Conservation (phyloP, 257 asterid species). For the Solanum arcanum region DNA sequence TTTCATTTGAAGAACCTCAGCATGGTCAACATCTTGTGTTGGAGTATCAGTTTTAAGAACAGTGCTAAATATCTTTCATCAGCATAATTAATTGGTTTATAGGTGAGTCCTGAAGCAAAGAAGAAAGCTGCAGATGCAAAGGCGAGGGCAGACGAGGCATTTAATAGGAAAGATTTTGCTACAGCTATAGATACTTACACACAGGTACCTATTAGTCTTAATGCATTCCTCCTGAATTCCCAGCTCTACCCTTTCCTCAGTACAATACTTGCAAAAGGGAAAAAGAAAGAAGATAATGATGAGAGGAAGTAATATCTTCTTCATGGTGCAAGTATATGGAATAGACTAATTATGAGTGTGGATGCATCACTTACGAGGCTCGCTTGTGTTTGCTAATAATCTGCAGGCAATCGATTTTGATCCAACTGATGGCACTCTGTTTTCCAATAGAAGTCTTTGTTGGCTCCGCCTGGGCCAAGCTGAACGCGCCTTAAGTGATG, state of each 20-base stretch:
- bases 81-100: not conserved
- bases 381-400: constrained; percentile 4
- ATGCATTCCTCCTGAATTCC: not conserved
- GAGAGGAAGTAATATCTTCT: not conserved
- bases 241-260: not conserved
- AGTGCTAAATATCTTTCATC: not conserved
- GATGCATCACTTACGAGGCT: not conserved
- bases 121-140: constrained; percentile 79
- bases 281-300: not conserved
- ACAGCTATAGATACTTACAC: constrained; percentile 76
- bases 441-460: constrained; percentile 87
- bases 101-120: constrained; percentile 82
- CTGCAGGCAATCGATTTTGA: constrained; percentile 81
- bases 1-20: not conserved
- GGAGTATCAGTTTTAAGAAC: not conserved
- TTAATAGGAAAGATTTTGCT: constrained; percentile 51
- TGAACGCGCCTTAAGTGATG: constrained; percentile 77
- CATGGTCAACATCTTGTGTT: not conserved
- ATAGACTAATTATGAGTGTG: not conserved
- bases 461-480: constrained; percentile 88
- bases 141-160: constrained; percentile 75
- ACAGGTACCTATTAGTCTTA: constrained; percentile 37
- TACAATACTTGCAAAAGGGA: not conserved
- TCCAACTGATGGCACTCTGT: constrained; percentile 63
- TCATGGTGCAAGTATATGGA: not conserved